These are phyloP conservation scores for Fusarium algeriense DNA, from an alignment of 2,329 filamentous ascomycete genomes.

Conservation along the genomic window DNA sequence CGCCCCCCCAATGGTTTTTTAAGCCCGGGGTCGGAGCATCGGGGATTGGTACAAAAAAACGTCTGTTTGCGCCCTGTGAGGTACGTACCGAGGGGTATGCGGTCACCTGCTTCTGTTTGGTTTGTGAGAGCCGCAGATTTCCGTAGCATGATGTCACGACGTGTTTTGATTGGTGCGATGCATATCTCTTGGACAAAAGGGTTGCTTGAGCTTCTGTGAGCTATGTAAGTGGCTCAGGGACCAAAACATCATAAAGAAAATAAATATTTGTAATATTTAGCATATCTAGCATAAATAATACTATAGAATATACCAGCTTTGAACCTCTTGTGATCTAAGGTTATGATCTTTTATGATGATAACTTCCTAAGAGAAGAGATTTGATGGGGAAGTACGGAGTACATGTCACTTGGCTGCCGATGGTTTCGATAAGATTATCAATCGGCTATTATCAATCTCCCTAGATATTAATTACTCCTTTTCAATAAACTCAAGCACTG, in stretches of 20 bases:
- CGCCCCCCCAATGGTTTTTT: constrained; percentile 23
- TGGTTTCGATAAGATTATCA: constrained; percentile 41
- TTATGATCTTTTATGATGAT: rapidly evolving
- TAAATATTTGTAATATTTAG: no score
- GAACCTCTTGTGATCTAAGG: no score
- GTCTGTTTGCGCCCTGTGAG: constrained; percentile 5
- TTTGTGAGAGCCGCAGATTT: constrained; percentile 42
- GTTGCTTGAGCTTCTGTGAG: constrained; percentile 12
- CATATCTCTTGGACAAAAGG: constrained; percentile 18
- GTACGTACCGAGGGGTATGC: constrained; percentile 26
- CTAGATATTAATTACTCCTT: neutral
- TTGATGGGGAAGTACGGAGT: neutral
- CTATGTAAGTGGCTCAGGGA: constrained; percentile 10
- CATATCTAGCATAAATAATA: no score
- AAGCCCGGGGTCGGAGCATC: constrained; percentile 43
- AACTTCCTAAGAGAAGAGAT: no score
- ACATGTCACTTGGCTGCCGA: neutral
- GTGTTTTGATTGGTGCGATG: constrained; percentile 33
- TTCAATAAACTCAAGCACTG: constrained; percentile 18
- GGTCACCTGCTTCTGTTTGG: constrained; percentile 9
- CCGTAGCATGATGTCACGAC: constrained; percentile 42
- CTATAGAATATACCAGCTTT: no score
- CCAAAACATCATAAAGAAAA: no score
- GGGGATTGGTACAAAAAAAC: constrained; percentile 31
- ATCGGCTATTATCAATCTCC: neutral